These are phyloP conservation scores for Trapa incisa DNA, from an alignment of 345 rosid genomes.

Conservation along the genomic window DNA sequence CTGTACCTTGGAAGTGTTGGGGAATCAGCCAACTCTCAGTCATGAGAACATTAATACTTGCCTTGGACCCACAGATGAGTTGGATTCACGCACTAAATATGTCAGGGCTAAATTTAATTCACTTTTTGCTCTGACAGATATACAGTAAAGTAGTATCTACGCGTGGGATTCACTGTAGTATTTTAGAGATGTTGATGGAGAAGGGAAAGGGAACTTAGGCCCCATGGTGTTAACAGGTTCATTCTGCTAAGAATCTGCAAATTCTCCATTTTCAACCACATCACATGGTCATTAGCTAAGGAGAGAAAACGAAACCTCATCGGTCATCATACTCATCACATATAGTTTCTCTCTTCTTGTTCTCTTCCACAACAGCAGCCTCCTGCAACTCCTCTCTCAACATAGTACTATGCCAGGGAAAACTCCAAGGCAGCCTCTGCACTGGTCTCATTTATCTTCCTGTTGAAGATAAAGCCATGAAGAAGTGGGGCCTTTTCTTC, in stretches of 20 bases:
- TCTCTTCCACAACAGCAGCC: not conserved
- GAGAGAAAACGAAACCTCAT: too few relatives aligned
- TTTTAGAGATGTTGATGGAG: too few relatives aligned
- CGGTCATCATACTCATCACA: too few relatives aligned
- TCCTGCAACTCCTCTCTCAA: not conserved
- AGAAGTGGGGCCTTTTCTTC: constrained; percentile 3
- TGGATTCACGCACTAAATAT: too few relatives aligned
- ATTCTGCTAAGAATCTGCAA: not conserved
- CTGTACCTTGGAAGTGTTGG: not conserved
- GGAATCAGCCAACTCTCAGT: not conserved
- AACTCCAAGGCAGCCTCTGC: not conserved
- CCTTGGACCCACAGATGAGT: too few relatives aligned
- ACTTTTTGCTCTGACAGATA: too few relatives aligned
- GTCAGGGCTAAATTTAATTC: too few relatives aligned
- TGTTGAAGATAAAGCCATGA: not conserved
- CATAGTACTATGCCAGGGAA: not conserved
- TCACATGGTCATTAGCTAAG: not conserved
- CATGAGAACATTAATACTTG: not conserved
- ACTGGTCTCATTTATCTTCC: not conserved
- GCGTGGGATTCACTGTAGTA: too few relatives aligned
- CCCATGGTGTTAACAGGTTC: too few relatives aligned
- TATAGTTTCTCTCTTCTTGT: not conserved
- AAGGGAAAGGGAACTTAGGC: too few relatives aligned
- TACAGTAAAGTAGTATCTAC: too few relatives aligned
- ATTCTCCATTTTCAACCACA: not conserved